phyloP scores from a whole-genome alignment of 1,139 yeast species.

The Saccharomycopsis phalli region DNA sequence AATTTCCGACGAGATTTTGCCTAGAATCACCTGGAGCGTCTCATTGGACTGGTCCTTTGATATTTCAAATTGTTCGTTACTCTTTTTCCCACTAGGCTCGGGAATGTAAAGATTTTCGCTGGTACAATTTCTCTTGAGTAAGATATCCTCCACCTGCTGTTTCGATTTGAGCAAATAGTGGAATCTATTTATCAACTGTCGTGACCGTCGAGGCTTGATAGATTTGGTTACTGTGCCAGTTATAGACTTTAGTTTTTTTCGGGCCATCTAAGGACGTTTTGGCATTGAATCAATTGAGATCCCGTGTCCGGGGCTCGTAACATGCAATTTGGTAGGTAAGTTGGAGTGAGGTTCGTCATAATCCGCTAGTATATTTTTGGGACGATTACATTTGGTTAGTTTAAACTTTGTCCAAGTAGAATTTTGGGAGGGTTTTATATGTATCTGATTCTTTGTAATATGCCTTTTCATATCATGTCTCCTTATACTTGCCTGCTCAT shows the following conservation, averaged over 20 bases:
- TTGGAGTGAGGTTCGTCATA: too few relatives aligned
- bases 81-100: background rate
- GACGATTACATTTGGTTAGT: too few relatives aligned
- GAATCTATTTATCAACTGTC: conserved; percentile 59
- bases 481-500: too few relatives aligned
- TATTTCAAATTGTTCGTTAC: background rate
- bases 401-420: too few relatives aligned
- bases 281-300: too few relatives aligned
- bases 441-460: too few relatives aligned
- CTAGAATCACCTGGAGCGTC: conserved; percentile 29
- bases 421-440: too few relatives aligned
- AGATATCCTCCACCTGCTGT: conserved; percentile 27
- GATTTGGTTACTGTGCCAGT: conserved; percentile 17
- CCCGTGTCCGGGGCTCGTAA: too few relatives aligned
- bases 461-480: too few relatives aligned
- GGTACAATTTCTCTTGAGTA: conserved; percentile 24
- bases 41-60: background rate
- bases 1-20: conserved; percentile 51
- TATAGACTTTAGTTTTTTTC: conserved; percentile 3
- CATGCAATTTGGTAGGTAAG: too few relatives aligned
- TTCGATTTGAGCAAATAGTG: conserved; percentile 53
- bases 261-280: too few relatives aligned
- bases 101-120: background rate
- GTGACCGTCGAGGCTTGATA: conserved; percentile 58
- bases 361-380: too few relatives aligned